Evolutionary conservation across 495 filamentous ascomycete species (phyloP).

Genomic region (Chaetomium tenue): DNA sequence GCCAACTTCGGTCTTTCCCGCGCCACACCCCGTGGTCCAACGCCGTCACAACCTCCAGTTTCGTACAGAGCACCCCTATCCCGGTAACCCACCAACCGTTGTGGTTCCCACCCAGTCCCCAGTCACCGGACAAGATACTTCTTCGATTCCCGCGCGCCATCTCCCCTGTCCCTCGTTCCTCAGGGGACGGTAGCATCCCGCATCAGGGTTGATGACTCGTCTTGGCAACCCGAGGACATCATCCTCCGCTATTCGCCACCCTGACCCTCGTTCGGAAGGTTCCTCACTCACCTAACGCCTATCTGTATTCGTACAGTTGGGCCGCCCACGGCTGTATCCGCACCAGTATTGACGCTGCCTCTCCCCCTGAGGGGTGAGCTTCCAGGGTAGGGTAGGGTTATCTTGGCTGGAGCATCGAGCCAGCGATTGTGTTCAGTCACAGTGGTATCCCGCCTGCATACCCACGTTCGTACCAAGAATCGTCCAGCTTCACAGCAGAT

Average conservation of each 20-base stretch:
- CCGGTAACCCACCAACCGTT: slow-evolving; percentile 15
- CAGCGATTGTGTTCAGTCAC: slow-evolving; percentile 29
- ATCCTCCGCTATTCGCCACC: slow-evolving; percentile 27
- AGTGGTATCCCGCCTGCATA: slow-evolving; percentile 33
- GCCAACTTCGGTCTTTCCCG: slow-evolving; percentile 27
- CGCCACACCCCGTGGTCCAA: slow-evolving; percentile 14
- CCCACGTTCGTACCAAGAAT: slow-evolving; percentile 30
- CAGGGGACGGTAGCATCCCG: slow-evolving; percentile 9
- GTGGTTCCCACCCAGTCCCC: not conserved
- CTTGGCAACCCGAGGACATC: slow-evolving; percentile 20
- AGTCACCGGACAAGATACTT: slow-evolving; percentile 15
- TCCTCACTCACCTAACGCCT: slow-evolving; percentile 1
- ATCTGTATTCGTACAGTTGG: slow-evolving; percentile 7
- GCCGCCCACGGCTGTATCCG: slow-evolving; percentile 19
- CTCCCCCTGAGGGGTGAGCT: slow-evolving; percentile 18
- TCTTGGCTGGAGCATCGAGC: slow-evolving; percentile 26
- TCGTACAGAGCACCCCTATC: slow-evolving; percentile 17
- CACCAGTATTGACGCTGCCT: slow-evolving; percentile 18
- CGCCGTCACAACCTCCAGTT: slow-evolving; percentile 18
- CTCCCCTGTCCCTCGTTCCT: slow-evolving; percentile 1
- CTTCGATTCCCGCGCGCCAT: slow-evolving; percentile 22
- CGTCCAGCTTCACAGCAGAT: slow-evolving; percentile 24
- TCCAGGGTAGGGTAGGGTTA: slow-evolving; percentile 24
- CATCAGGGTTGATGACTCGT: slow-evolving; percentile 17
- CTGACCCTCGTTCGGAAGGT: slow-evolving; percentile 12